These are phyloP conservation scores for Actinomortierella ambigua DNA, from an alignment of 371 early-diverging fungal genomes.

Conservation along the genomic window DNA sequence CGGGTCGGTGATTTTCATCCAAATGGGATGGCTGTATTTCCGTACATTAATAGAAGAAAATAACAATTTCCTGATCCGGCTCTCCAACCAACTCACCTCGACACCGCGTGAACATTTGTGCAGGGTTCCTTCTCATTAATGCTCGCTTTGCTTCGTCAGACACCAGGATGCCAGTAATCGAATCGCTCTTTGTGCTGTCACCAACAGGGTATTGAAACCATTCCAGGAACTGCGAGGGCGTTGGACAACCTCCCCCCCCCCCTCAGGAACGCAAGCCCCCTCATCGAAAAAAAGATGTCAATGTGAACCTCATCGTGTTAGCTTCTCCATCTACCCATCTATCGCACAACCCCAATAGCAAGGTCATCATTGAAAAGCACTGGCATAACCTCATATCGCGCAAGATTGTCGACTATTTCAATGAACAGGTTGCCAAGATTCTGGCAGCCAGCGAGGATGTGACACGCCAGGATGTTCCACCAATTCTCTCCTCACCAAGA, in stretches of 20 bases:
- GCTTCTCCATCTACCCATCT: neutral
- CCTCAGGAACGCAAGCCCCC: neutral
- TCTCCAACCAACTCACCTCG: too few relatives aligned
- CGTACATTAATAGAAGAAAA: too few relatives aligned
- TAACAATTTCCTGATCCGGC: too few relatives aligned
- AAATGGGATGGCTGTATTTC: too few relatives aligned
- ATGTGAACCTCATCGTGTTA: neutral
- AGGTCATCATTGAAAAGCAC: slow-evolving; percentile 87
- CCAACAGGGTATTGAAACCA: slow-evolving; percentile 23
- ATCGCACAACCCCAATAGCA: slow-evolving; percentile 55
- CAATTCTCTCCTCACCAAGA: slow-evolving; percentile 68
- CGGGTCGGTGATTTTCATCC: too few relatives aligned
- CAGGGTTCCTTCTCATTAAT: too few relatives aligned
- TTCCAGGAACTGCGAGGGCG: neutral
- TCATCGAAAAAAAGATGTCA: neutral
- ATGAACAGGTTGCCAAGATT: slow-evolving; percentile 63
- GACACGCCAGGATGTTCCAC: slow-evolving; percentile 67
- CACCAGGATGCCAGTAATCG: slow-evolving; percentile 18
- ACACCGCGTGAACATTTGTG: too few relatives aligned
- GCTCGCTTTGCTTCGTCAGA: too few relatives aligned
- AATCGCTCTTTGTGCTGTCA: slow-evolving; percentile 41
- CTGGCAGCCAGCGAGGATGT: slow-evolving; percentile 53
- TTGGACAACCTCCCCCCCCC: neutral
- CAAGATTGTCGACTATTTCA: slow-evolving; percentile 73
- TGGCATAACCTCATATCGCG: slow-evolving; percentile 79